Conservation (phyloP, 2,329 filamentous ascomycete genomes). For the Microascus cirrosus region DNA sequence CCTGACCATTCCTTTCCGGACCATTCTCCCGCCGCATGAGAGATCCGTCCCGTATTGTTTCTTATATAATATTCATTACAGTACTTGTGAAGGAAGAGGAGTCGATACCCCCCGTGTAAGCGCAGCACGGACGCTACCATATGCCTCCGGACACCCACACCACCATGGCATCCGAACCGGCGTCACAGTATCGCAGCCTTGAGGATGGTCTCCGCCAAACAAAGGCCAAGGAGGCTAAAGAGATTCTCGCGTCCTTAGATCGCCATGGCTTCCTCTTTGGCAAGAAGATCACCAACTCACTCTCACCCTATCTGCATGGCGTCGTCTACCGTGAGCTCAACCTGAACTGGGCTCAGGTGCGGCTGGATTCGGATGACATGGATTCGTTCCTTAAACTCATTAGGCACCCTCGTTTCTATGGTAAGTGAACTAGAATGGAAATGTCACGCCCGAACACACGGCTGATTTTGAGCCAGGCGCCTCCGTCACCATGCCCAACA, state of each 20-base stretch:
- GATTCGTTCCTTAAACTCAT: conserved; percentile 37
- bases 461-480: conserved; percentile 32
- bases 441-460: not conserved
- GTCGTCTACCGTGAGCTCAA: conserved; percentile 39
- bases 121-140: not conserved
- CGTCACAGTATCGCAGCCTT: not conserved
- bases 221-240: conserved; percentile 4
- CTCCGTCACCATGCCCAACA: conserved; percentile 76
- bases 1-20: too few species aligned
- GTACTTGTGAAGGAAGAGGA: not conserved
- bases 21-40: too few species aligned
- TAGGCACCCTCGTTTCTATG: conserved; percentile 49
- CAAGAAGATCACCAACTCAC: conserved; percentile 41
- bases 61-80: not conserved
- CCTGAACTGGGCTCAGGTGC: conserved; percentile 38
- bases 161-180: not conserved
- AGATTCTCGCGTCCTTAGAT: conserved; percentile 17
- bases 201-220: not conserved
- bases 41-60: too few species aligned
- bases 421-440: conserved; percentile 21
- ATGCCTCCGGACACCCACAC: not conserved
- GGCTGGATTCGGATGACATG: conserved; percentile 41
- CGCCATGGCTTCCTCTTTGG: conserved; percentile 46
- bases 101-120: not conserved
- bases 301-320: conserved; percentile 43